A percentile compares a stretch with the other conserved stretches of the same genome.
These are phyloP conservation scores for Ascobolus immersus DNA, from an alignment of 495 filamentous ascomycete genomes.

Conservation along the genomic window DNA sequence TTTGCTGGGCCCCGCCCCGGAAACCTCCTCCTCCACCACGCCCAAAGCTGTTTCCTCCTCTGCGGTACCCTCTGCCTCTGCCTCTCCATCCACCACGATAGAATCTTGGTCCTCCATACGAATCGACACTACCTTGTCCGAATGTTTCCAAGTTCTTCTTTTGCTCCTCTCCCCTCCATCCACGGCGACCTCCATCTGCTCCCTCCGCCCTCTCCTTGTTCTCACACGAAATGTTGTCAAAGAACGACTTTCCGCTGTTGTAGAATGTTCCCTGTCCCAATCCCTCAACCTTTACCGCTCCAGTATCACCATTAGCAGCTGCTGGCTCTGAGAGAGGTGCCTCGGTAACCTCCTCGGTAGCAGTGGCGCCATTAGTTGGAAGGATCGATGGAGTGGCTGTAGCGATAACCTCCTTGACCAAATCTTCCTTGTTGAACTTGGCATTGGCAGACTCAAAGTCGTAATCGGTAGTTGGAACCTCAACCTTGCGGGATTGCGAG, in stretches of 20 bases:
- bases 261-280: slow-evolving; percentile 29
- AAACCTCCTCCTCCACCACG: background rate
- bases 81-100: slow-evolving; percentile 30
- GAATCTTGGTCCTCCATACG: slow-evolving; percentile 44
- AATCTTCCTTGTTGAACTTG: slow-evolving; percentile 93
- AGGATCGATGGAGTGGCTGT: slow-evolving; percentile 14
- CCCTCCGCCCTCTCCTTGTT: slow-evolving; percentile 67
- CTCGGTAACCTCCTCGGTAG: background rate
- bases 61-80: slow-evolving; percentile 36
- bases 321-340: too few species aligned
- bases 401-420: slow-evolving; percentile 75
- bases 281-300: slow-evolving; percentile 3
- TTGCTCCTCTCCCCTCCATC: slow-evolving; percentile 76
- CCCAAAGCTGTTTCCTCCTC: slow-evolving; percentile 24
- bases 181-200: slow-evolving; percentile 28
- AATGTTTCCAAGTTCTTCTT: slow-evolving; percentile 96
- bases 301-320: slow-evolving; percentile 1
- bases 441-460: slow-evolving; percentile 85
- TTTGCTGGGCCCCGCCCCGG: too few species aligned
- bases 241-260: slow-evolving; percentile 69
- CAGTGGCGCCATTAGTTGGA: slow-evolving; percentile 5
- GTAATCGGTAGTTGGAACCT: slow-evolving; percentile 70
- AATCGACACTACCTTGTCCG: slow-evolving; percentile 88
- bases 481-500: slow-evolving; percentile 38
- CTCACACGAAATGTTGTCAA: slow-evolving; percentile 92